Evolutionary conservation across 257 asterid genomes (phyloP).

Genomic region (Nicotiana noctiflora): DNA sequence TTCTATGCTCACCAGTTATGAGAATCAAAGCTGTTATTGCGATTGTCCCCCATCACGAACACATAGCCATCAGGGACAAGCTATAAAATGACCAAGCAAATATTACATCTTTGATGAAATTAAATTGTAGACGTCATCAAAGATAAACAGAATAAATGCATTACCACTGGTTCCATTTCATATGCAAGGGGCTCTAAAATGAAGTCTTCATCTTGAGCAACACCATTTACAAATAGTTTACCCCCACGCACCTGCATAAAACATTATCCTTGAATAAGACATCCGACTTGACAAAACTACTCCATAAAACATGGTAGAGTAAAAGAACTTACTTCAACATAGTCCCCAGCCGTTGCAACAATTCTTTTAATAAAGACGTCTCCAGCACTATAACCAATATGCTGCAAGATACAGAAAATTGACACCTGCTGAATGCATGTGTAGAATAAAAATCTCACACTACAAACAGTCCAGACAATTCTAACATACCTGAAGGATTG

Average conservation of each 20-base stretch:
- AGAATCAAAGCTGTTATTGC: slow-evolving; percentile 89
- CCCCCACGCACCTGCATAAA: slow-evolving; percentile 63
- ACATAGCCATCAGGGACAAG: slow-evolving; percentile 86
- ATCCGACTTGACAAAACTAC: not conserved
- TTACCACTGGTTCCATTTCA: slow-evolving; percentile 85
- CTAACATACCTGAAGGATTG: slow-evolving; percentile 59
- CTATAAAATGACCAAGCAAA: slow-evolving; percentile 25
- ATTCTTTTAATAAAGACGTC: slow-evolving; percentile 87
- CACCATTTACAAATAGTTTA: slow-evolving; percentile 61
- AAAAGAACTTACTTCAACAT: slow-evolving; percentile 51
- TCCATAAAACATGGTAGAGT: not conserved
- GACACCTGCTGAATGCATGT: not conserved
- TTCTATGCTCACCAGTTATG: slow-evolving; percentile 56
- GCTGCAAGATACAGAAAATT: slow-evolving; percentile 37
- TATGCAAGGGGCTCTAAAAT: slow-evolving; percentile 81
- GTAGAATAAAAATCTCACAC: not conserved
- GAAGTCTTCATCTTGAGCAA: slow-evolving; percentile 75
- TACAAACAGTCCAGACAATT: not conserved
- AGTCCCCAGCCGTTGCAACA: slow-evolving; percentile 91
- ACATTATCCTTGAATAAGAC: not conserved
- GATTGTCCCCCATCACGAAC: slow-evolving; percentile 94
- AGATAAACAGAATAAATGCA: not conserved
- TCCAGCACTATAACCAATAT: slow-evolving; percentile 53
- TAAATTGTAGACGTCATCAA: not conserved
- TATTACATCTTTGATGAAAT: slow-evolving; percentile 5